These are phyloP conservation scores for Pythium guiyangense DNA, from an alignment of 352 stramenopile genomes.

Conservation along the genomic window DNA sequence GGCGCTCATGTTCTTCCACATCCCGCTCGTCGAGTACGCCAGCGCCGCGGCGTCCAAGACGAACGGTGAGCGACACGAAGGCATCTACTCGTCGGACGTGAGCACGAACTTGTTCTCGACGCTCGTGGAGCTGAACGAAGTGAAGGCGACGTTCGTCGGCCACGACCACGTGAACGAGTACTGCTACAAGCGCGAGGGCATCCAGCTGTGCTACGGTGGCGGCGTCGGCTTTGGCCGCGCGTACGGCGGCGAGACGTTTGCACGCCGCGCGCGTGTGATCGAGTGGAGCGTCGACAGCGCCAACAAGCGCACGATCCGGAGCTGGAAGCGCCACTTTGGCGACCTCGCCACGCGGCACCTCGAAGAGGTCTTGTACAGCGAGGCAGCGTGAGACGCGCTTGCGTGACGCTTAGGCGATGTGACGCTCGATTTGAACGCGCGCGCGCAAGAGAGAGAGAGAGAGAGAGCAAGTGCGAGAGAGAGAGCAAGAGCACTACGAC, in stretches of 20 bases:
- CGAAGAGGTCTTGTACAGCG: background rate
- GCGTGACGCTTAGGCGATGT: no score
- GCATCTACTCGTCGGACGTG: slow-evolving; percentile 19
- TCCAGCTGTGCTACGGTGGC: slow-evolving; percentile 58
- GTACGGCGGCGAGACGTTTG: slow-evolving; percentile 24
- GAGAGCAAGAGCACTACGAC: no score
- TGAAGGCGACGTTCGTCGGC: slow-evolving; percentile 54
- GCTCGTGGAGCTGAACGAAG: slow-evolving; percentile 37
- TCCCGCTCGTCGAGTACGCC: slow-evolving; percentile 44
- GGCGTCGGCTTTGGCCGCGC: slow-evolving; percentile 36
- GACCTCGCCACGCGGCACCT: background rate
- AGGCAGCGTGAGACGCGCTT: no score
- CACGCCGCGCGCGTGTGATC: no score
- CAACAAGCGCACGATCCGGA: slow-evolving; percentile 15
- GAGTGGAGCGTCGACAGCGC: slow-evolving; percentile 11
- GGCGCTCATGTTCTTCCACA: slow-evolving; percentile 47
- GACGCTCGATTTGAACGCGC: no score
- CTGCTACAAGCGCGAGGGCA: slow-evolving; percentile 34
- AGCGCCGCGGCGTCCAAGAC: slow-evolving; percentile 7
- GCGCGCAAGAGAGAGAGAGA: no score
- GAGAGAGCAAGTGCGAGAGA: no score
- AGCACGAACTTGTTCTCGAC: slow-evolving; percentile 35
- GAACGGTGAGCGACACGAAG: slow-evolving; percentile 28
- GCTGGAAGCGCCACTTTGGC: slow-evolving; percentile 20
- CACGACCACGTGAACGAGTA: slow-evolving; percentile 67